Conservation (phyloP, 2,329 filamentous ascomycete species). For the Trichoderma polysporum region DNA sequence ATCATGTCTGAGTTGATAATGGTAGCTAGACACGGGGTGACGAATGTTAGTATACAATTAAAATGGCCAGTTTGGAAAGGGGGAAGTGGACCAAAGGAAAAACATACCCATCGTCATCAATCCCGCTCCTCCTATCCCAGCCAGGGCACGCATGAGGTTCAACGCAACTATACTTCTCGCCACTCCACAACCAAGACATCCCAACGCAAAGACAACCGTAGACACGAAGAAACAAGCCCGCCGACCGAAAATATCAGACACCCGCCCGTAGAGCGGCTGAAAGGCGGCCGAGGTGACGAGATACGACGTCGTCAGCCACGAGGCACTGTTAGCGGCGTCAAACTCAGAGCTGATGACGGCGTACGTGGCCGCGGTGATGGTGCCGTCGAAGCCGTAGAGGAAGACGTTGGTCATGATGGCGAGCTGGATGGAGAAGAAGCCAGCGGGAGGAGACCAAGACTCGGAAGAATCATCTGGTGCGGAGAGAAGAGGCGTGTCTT, state of each 20-base stretch:
- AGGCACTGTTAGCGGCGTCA: constrained; percentile 67
- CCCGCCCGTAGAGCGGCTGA: constrained; percentile 68
- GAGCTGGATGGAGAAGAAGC: constrained; percentile 59
- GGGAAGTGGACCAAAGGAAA: not conserved
- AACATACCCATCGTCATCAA: constrained; percentile 65
- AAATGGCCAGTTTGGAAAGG: too few species aligned
- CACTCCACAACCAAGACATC: constrained; percentile 64
- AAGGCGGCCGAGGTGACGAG: constrained; percentile 70
- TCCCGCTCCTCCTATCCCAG: constrained; percentile 68
- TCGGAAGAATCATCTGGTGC: constrained; percentile 24
- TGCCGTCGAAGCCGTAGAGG: constrained; percentile 67
- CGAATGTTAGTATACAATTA: not conserved
- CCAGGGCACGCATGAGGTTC: constrained; percentile 64
- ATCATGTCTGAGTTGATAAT: constrained; percentile 66
- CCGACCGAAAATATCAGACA: constrained; percentile 69
- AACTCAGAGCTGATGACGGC: constrained; percentile 75
- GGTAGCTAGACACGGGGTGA: constrained; percentile 34
- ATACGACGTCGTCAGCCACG: constrained; percentile 73
- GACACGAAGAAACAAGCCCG: constrained; percentile 64
- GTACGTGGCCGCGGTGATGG: constrained; percentile 71
- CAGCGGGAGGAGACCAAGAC: constrained; percentile 48
- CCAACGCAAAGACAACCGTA: constrained; percentile 59
- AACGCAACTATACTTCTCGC: constrained; percentile 58
- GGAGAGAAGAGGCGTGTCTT: constrained; percentile 26
- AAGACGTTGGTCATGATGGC: constrained; percentile 62